Percentiles rank a stretch among this genome's conserved stretches.
Evolutionary conservation across 176 grass and related monocot genomes (phyloP).

Genomic region (sorghum (Sorghum bicolor)): DNA sequence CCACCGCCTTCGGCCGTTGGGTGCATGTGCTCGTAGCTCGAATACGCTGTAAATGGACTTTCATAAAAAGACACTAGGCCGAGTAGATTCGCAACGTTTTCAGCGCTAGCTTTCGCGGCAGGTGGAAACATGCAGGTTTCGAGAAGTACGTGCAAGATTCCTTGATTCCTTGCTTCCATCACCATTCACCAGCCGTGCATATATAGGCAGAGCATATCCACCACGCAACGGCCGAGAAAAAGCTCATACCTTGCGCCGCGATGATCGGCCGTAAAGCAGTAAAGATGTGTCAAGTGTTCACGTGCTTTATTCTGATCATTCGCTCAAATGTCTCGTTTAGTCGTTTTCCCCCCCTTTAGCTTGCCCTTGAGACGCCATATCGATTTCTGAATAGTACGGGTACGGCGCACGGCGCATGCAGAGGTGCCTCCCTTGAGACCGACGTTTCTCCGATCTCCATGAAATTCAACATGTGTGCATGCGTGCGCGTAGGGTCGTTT

Average conservation of each 20-base stretch:
- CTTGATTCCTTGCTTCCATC: slow-evolving; percentile 17
- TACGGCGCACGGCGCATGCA: no score
- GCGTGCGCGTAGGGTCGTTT: background rate
- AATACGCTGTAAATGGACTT: slow-evolving; percentile 7
- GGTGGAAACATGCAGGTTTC: background rate
- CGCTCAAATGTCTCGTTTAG: background rate
- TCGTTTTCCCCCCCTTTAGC: no score
- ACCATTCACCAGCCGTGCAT: background rate
- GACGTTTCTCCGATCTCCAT: no score
- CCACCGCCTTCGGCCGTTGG: background rate
- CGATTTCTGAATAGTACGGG: background rate
- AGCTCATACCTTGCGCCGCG: background rate
- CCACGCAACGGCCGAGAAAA: background rate
- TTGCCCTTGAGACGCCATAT: background rate
- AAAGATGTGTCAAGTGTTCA: background rate
- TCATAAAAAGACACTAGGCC: background rate
- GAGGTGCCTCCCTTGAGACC: no score
- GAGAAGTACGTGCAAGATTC: slow-evolving; percentile 16
- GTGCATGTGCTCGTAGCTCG: background rate
- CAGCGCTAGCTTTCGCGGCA: background rate
- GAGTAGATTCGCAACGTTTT: slow-evolving; percentile 8
- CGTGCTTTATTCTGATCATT: background rate
- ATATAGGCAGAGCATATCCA: background rate
- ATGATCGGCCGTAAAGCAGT: background rate
- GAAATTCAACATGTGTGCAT: no score